Percentiles rank a stretch among this genome's conserved stretches.
Conservation (phyloP, 2,329 filamentous ascomycete genomes). For the Periglandula ipomoeae region DNA sequence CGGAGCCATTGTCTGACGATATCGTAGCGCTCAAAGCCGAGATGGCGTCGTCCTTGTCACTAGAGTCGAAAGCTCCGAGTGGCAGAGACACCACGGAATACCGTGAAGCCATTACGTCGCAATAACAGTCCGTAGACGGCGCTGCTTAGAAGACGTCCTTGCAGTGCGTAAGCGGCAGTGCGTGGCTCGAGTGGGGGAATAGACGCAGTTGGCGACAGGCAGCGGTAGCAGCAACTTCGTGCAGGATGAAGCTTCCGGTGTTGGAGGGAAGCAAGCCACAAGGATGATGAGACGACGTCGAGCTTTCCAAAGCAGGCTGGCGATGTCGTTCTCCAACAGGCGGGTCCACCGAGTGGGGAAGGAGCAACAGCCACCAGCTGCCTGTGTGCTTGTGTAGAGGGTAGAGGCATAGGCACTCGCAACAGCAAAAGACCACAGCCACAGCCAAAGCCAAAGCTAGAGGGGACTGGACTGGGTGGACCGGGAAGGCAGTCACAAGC, state of each 20-base stretch:
- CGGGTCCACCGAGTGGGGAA: conserved; percentile 1
- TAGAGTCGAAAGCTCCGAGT: conserved; percentile 72
- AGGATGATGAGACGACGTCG: not conserved
- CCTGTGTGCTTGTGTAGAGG: too few relatives aligned
- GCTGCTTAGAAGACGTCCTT: not conserved
- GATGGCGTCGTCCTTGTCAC: conserved; percentile 73
- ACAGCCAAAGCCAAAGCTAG: too few relatives aligned
- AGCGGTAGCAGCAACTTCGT: not conserved
- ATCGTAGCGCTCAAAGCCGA: conserved; percentile 65
- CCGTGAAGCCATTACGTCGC: conserved; percentile 40
- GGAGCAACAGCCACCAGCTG: not conserved
- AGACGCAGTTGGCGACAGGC: not conserved
- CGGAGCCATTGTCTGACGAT: conserved; percentile 63
- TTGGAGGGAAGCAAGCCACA: not conserved
- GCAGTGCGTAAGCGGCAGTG: too few relatives aligned
- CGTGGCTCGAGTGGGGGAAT: too few relatives aligned
- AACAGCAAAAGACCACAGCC: not conserved
- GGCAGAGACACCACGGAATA: conserved; percentile 90
- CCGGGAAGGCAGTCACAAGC: too few relatives aligned
- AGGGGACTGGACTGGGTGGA: too few relatives aligned
- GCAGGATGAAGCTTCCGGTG: not conserved
- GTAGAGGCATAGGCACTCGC: too few relatives aligned
- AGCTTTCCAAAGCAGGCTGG: not conserved
- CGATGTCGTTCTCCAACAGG: conserved; percentile 4
- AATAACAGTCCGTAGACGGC: not conserved